These are phyloP conservation scores for Purpureocillium lavendulum DNA, from an alignment of 2,329 filamentous ascomycete genomes.

Conservation along the genomic window DNA sequence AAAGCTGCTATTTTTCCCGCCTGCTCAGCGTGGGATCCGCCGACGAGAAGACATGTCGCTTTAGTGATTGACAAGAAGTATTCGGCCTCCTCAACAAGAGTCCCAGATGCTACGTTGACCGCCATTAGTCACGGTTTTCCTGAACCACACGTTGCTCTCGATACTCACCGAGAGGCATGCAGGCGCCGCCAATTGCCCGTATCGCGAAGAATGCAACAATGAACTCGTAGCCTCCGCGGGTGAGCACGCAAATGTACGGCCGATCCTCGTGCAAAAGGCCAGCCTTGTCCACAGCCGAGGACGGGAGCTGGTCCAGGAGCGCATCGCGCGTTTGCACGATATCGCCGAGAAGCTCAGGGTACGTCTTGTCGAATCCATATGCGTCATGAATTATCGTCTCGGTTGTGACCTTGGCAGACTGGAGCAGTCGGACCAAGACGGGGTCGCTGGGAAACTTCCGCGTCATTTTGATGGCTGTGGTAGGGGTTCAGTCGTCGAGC, in stretches of 20 bases:
- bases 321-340: slow-evolving; percentile 9
- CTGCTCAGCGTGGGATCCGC: slow-evolving; percentile 1
- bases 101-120: not conserved
- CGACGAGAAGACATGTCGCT: slow-evolving; percentile 5
- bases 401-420: slow-evolving; percentile 4
- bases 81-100: no score
- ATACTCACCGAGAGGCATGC: slow-evolving; percentile 9
- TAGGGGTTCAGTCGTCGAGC: no score
- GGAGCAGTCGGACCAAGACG: slow-evolving; percentile 9
- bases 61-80: slow-evolving; percentile 7
- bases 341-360: slow-evolving; percentile 11
- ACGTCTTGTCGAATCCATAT: slow-evolving; percentile 12
- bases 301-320: slow-evolving; percentile 4
- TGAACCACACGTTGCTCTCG: not conserved
- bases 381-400: slow-evolving; percentile 8
- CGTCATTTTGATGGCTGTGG: no score
- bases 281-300: slow-evolving; percentile 1
- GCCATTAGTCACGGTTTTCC: no score
- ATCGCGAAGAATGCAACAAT: slow-evolving; percentile 14
- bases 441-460: slow-evolving; percentile 9
- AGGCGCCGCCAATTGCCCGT: slow-evolving; percentile 11
- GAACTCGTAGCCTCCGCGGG: slow-evolving; percentile 14
- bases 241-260: slow-evolving; percentile 8
- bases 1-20: no score
- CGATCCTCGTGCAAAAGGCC: slow-evolving; percentile 4